A percentile compares a stretch with the other conserved stretches of the same genome.
Evolutionary conservation across 2,329 filamentous ascomycete species (phyloP).

Genomic region (Aspergillus ibericus): DNA sequence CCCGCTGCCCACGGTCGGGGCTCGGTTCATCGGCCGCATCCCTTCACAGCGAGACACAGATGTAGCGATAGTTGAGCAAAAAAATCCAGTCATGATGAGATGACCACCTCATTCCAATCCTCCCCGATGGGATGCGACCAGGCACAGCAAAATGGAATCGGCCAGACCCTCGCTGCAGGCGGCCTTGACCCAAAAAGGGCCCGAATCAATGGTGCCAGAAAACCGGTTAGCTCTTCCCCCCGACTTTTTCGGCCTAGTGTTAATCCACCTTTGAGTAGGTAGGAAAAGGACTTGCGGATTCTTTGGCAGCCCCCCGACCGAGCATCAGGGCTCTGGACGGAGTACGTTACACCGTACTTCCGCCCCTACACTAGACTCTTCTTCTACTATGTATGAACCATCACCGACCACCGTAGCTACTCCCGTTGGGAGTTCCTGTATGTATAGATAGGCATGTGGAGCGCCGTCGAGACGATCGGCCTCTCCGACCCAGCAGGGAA

Average conservation of each 20-base stretch:
- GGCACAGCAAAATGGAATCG: neutral
- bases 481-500: constrained; percentile 14
- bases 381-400: no score
- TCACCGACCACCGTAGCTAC: no score
- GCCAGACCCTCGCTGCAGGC: neutral
- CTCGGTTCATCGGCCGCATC: neutral
- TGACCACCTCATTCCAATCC: neutral
- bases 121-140: neutral
- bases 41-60: neutral
- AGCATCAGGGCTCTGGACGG: no score
- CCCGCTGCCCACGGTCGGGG: constrained; percentile 11
- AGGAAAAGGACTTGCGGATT: neutral
- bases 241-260: neutral
- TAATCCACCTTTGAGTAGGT: no score
- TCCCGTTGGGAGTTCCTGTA: no score
- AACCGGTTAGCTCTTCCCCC: neutral
- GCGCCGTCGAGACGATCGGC: constrained; percentile 11
- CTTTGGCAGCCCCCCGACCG: no score
- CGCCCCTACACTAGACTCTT: neutral
- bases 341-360: neutral
- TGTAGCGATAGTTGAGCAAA: no score
- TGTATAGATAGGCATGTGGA: constrained; percentile 11
- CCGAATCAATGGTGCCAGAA: constrained; percentile 1
- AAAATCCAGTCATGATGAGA: neutral
- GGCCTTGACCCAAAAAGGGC: neutral